Evolutionary conservation across 1,139 yeast genomes (phyloP).

Genomic region (Geotrichum armillariae): DNA sequence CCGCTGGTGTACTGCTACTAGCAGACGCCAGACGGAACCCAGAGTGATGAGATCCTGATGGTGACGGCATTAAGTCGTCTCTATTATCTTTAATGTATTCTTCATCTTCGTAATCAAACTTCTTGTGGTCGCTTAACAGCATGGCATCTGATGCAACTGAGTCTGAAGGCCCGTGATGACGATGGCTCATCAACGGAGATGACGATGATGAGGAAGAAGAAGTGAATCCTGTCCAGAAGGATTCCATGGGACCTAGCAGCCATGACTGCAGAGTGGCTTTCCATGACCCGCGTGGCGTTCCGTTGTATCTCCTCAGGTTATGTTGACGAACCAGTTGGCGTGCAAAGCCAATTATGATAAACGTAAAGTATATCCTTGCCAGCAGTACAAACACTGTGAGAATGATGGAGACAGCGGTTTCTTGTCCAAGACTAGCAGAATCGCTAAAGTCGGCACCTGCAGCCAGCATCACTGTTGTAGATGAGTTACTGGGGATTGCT

Average conservation of each 20-base stretch:
- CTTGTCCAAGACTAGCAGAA: conserved; percentile 70
- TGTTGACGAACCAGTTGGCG: conserved; percentile 41
- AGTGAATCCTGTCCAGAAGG: conserved; percentile 50
- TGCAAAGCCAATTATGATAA: conserved; percentile 63
- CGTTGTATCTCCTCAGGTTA: conserved; percentile 38
- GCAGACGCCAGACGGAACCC: not conserved
- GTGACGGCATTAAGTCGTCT: not conserved
- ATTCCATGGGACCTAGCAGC: conserved; percentile 34
- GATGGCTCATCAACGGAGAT: conserved; percentile 1
- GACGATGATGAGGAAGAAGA: conserved; percentile 9
- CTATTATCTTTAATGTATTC: not conserved
- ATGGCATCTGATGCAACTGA: conserved; percentile 1
- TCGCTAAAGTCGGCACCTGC: conserved; percentile 39
- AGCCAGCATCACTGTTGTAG: conserved; percentile 19
- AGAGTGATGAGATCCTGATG: not conserved
- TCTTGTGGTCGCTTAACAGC: not conserved
- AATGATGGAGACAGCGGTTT: conserved; percentile 63
- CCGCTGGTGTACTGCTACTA: not conserved
- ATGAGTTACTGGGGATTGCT: conserved; percentile 19
- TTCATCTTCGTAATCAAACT: not conserved
- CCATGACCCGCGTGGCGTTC: conserved; percentile 38
- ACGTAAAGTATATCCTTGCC: conserved; percentile 63
- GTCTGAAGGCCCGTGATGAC: not conserved
- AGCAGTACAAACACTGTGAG: conserved; percentile 55
- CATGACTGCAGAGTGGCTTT: conserved; percentile 34